These are phyloP conservation scores for Colletotrichum trifolii DNA, from an alignment of 2,329 filamentous ascomycete genomes.

Conservation along the genomic window DNA sequence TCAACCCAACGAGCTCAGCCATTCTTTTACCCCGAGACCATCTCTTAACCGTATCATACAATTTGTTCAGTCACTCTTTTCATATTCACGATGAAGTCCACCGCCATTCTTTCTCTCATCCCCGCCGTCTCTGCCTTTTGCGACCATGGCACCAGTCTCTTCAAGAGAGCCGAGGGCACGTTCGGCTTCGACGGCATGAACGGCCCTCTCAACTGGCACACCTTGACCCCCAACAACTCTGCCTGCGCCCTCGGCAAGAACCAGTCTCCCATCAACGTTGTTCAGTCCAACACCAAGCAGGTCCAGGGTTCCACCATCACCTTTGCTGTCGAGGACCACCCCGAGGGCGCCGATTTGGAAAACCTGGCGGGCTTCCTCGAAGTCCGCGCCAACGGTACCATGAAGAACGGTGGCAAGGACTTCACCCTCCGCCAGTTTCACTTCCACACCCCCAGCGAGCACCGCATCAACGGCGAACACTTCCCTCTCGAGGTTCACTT, in stretches of 20 bases:
- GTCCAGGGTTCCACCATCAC: slow-evolving; percentile 46
- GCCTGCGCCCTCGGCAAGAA: slow-evolving; percentile 59
- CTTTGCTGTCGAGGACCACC: slow-evolving; percentile 49
- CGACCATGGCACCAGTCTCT: slow-evolving; percentile 50
- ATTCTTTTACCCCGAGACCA: slow-evolving; percentile 7
- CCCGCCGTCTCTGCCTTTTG: slow-evolving; percentile 42
- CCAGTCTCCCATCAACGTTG: slow-evolving; percentile 69
- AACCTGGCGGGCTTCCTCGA: slow-evolving; percentile 65
- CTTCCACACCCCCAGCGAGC: slow-evolving; percentile 70
- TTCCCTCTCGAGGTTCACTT: slow-evolving; percentile 56
- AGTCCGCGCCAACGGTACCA: slow-evolving; percentile 59
- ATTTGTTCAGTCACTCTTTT: background rate
- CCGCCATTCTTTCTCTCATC: slow-evolving; percentile 36
- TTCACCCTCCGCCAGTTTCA: slow-evolving; percentile 66
- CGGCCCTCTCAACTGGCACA: slow-evolving; percentile 65
- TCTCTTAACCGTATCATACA: background rate
- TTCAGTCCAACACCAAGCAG: slow-evolving; percentile 37
- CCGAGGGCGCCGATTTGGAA: slow-evolving; percentile 55
- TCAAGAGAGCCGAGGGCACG: slow-evolving; percentile 39
- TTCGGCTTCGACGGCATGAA: slow-evolving; percentile 55
- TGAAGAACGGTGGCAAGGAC: slow-evolving; percentile 50
- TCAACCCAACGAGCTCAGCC: slow-evolving; percentile 17
- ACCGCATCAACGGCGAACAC: slow-evolving; percentile 58
- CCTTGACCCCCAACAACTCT: slow-evolving; percentile 55
- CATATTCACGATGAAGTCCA: slow-evolving; percentile 39